A percentile compares a stretch with the other conserved stretches of the same genome.
These are phyloP conservation scores for Penicillium parvum DNA, from an alignment of 495 filamentous ascomycete genomes.

Conservation along the genomic window DNA sequence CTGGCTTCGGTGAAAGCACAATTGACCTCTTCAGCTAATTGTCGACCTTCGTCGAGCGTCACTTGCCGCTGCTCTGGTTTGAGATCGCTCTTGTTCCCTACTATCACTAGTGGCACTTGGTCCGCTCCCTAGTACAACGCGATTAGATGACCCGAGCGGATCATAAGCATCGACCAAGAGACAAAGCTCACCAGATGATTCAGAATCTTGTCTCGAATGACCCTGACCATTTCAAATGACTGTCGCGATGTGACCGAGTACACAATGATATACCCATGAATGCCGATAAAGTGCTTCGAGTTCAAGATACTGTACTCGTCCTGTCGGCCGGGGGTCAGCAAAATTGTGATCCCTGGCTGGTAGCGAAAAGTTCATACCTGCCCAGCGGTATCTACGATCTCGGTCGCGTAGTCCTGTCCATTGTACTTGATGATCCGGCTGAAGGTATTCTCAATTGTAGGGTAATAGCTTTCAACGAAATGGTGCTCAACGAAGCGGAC, in stretches of 20 bases:
- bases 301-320: conserved; percentile 98
- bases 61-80: conserved; percentile 92
- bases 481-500: conserved; percentile 97
- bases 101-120: conserved; percentile 85
- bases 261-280: conserved; percentile 98
- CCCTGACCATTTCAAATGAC: conserved; percentile 93
- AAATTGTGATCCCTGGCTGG: no score
- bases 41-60: conserved; percentile 72
- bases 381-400: conserved; percentile 97
- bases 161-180: background rate
- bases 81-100: conserved; percentile 96
- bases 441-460: conserved; percentile 98
- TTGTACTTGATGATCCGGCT: conserved; percentile 89
- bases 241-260: conserved; percentile 91
- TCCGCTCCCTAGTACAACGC: conserved; percentile 69
- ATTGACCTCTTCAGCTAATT: conserved; percentile 76
- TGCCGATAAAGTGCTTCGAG: conserved; percentile 98
- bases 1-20: conserved; percentile 95
- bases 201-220: conserved; percentile 94
- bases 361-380: conserved; percentile 66
- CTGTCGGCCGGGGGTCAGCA: no score
- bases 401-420: conserved; percentile 88
- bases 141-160: background rate
- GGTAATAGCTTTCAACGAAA: conserved; percentile 98
- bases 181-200: conserved; percentile 75